These are phyloP conservation scores for Trypanosoma caninum DNA, from an alignment of 208 protist genomes.

Conservation along the genomic window DNA sequence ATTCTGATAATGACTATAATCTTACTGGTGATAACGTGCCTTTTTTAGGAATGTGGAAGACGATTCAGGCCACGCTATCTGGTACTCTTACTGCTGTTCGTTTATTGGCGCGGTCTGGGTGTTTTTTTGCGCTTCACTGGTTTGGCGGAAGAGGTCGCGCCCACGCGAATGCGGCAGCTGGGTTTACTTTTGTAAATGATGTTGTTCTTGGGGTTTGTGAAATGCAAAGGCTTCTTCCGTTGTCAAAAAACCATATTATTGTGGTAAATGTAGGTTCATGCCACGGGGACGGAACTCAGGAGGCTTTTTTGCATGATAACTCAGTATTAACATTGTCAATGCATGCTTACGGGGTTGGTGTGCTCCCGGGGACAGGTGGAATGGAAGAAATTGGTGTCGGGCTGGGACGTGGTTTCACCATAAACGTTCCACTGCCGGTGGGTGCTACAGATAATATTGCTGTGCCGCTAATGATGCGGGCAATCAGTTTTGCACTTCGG, in stretches of 20 bases:
- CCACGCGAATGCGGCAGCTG: conserved; percentile 74
- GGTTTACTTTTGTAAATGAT: conserved; percentile 99
- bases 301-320: conserved; percentile 96
- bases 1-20: conserved; percentile 28
- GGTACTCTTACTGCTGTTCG: conserved; percentile 41
- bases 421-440: conserved; percentile 90
- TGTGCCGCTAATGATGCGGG: conserved; percentile 62
- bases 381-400: conserved; percentile 84
- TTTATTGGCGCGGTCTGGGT: conserved; percentile 25
- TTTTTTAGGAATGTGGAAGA: conserved; percentile 47
- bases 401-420: conserved; percentile 79
- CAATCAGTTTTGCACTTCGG: conserved; percentile 74
- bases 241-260: conserved; percentile 80
- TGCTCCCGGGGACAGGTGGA: conserved; percentile 93
- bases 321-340: conserved; percentile 97
- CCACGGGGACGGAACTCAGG: conserved; percentile 98
- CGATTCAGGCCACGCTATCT: conserved; percentile 33
- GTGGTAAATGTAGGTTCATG: conserved; percentile 99
- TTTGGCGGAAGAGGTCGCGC: conserved; percentile 96
- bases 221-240: conserved; percentile 80
- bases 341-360: conserved; percentile 94
- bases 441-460: conserved; percentile 88
- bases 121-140: conserved; percentile 96
- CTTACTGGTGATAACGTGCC: conserved; percentile 30
- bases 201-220: conserved; percentile 98